These are phyloP conservation scores for Wallacemonas rigidus DNA, from an alignment of 208 protist species.

Conservation along the genomic window DNA sequence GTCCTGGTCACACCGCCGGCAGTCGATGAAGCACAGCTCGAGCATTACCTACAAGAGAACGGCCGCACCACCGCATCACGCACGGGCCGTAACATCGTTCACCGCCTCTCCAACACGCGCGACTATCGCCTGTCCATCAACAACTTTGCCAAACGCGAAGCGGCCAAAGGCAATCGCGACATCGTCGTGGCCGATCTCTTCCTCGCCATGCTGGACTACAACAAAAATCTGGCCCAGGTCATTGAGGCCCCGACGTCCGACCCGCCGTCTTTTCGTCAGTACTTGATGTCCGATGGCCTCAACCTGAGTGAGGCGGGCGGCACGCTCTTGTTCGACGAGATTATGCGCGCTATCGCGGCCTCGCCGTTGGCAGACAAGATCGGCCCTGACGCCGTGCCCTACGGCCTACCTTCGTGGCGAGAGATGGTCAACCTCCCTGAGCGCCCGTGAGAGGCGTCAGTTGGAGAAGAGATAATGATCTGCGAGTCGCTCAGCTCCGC, in stretches of 20 bases:
- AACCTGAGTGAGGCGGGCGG: constrained; percentile 38
- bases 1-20: constrained; percentile 44
- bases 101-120: constrained; percentile 18
- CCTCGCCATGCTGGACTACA: constrained; percentile 18
- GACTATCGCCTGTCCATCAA: constrained; percentile 16
- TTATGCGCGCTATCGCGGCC: neutral
- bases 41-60: constrained; percentile 10
- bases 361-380: neutral
- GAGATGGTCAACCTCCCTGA: constrained; percentile 4
- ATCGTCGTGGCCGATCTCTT: constrained; percentile 19
- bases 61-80: constrained; percentile 10
- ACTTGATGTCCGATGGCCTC: constrained; percentile 25
- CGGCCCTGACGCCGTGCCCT: neutral
- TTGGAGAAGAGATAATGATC: no score
- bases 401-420: constrained; percentile 1
- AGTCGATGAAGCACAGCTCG: constrained; percentile 26
- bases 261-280: constrained; percentile 14
- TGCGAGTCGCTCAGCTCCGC: no score
- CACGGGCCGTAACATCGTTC: constrained; percentile 16
- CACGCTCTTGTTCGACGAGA: constrained; percentile 25
- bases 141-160: constrained; percentile 6
- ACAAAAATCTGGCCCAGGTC: constrained; percentile 18
- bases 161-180: constrained; percentile 10
- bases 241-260: constrained; percentile 8
- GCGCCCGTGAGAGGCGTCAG: neutral